These are phyloP conservation scores for Alopecurus myosuroides DNA, from an alignment of 176 grass and related monocot species.

Conservation along the genomic window DNA sequence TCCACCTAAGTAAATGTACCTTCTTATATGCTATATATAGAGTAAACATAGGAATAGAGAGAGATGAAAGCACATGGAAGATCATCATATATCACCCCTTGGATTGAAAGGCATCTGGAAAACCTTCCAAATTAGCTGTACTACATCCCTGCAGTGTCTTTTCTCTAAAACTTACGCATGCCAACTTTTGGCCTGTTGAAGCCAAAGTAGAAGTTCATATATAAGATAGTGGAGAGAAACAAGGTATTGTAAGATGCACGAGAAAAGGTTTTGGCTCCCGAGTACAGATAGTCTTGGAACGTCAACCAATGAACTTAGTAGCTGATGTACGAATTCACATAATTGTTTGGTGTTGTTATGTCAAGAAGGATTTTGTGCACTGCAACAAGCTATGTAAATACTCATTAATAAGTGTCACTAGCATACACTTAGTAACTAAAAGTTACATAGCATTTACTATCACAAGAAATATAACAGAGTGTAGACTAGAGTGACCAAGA, in stretches of 20 bases:
- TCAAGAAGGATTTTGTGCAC: no score
- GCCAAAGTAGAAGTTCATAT: background rate
- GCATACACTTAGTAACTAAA: no score
- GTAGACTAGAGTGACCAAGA: no score
- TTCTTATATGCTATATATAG: no score
- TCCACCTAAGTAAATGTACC: background rate
- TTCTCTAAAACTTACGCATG: background rate
- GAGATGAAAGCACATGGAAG: background rate
- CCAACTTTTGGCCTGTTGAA: background rate
- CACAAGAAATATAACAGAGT: no score
- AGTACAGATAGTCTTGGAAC: background rate
- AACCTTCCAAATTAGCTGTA: background rate
- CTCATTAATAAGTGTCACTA: no score
- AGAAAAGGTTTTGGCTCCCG: background rate
- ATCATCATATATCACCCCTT: background rate
- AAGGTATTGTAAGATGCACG: background rate
- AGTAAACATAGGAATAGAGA: background rate
- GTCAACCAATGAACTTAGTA: no score
- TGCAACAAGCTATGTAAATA: no score
- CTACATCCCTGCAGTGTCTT: background rate
- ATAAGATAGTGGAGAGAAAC: background rate
- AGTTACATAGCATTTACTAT: no score
- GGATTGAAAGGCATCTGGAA: background rate
- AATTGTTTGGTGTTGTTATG: no score
- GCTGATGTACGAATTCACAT: no score